Percentiles rank a stretch among this genome's conserved stretches.
Conservation (phyloP, 345 rosid genomes). For the Gossypium turneri region DNA sequence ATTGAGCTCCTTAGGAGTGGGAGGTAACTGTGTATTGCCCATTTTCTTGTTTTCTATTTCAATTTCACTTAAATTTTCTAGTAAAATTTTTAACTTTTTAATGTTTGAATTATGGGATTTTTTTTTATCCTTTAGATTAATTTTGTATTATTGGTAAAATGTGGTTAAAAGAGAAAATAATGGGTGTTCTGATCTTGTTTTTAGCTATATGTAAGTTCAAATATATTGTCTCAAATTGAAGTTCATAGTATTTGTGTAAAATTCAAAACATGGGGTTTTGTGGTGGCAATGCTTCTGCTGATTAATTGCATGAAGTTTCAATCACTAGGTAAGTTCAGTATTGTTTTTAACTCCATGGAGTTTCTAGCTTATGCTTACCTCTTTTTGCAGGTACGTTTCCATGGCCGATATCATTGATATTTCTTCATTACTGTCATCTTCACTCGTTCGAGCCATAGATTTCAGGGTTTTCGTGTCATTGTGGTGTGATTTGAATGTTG, state of each 20-base stretch:
- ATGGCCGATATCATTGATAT: conserved; percentile 75
- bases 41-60: neutral
- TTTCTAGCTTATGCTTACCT: neutral
- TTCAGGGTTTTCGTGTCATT: conserved; percentile 63
- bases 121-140: neutral
- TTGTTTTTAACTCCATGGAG: neutral
- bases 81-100: neutral
- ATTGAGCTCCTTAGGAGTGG: conserved; percentile 53
- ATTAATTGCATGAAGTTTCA: neutral
- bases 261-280: neutral
- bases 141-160: neutral
- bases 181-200: neutral
- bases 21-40: conserved; percentile 43
- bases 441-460: conserved; percentile 57
- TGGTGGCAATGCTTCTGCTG: neutral
- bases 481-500: conserved; percentile 55
- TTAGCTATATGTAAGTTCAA: neutral
- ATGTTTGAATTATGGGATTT: neutral
- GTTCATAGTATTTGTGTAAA: neutral
- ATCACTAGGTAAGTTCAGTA: neutral
- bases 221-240: neutral
- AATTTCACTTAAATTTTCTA: neutral
- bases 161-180: neutral
- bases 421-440: conserved; percentile 57
- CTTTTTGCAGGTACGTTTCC: conserved; percentile 61